Evolutionary conservation across 176 grass and related monocot species (phyloP).

Genomic region (Panicum miliaceum): DNA sequence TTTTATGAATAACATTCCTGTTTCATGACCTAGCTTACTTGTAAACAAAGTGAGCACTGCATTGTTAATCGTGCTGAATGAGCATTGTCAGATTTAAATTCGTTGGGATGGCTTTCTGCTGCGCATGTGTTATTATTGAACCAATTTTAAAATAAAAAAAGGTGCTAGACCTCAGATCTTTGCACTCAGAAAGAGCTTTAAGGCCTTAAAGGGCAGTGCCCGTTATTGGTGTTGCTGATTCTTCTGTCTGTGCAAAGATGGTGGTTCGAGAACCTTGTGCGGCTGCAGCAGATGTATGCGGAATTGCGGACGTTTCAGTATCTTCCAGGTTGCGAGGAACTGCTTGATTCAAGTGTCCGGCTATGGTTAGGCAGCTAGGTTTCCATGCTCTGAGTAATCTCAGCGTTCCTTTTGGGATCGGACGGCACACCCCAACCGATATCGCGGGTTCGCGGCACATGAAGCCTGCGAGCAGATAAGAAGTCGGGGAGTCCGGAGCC

Average conservation of each 20-base stretch:
- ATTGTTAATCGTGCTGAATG: background rate
- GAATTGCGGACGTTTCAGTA: background rate
- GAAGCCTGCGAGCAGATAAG: slow-evolving; percentile 44
- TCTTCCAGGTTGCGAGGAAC: too few species aligned
- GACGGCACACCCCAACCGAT: background rate
- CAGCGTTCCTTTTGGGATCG: background rate
- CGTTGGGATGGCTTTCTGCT: background rate
- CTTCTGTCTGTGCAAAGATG: background rate
- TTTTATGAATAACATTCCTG: background rate
- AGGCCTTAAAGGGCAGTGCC: background rate
- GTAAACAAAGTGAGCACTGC: background rate
- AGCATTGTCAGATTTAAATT: background rate
- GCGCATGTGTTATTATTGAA: background rate
- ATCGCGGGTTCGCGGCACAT: background rate
- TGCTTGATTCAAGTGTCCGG: background rate
- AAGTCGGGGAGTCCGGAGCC: too few species aligned
- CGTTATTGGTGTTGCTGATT: background rate
- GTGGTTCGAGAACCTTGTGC: background rate
- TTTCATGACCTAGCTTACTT: background rate
- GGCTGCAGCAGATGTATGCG: background rate
- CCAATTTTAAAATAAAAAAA: background rate
- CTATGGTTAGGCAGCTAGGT: background rate
- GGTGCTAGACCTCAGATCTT: background rate
- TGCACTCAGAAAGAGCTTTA: background rate
- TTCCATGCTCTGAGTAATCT: background rate